A percentile compares a stretch with the other conserved stretches of the same genome.
Conservation (phyloP, 352 stramenopile genomes). For the Phytophthora idaei region DNA sequence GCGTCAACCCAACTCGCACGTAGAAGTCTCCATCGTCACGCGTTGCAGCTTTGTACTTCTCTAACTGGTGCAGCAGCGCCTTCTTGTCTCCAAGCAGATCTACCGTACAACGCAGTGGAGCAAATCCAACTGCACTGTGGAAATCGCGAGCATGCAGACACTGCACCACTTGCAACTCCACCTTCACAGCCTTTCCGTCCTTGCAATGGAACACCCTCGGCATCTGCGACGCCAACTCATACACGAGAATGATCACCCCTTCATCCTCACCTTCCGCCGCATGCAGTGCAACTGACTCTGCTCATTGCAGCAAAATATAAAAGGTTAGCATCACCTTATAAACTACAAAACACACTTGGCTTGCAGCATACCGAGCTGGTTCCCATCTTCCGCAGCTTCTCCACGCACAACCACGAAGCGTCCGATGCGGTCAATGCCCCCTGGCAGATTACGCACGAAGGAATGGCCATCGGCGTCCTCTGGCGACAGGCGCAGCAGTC, state of each 20-base stretch:
- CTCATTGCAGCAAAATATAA: constrained; percentile 7
- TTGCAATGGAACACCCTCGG: constrained; percentile 28
- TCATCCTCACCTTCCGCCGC: not conserved
- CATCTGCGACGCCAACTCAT: constrained; percentile 16
- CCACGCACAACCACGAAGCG: constrained; percentile 27
- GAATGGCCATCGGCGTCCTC: constrained; percentile 14
- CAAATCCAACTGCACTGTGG: constrained; percentile 32
- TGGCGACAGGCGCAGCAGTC: constrained; percentile 18
- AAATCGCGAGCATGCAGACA: constrained; percentile 63
- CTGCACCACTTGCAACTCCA: constrained; percentile 42
- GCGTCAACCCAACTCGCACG: constrained; percentile 39
- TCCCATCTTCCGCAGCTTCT: constrained; percentile 8
- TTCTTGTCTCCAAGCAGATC: constrained; percentile 33
- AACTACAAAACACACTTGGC: constrained; percentile 1
- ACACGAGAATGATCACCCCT: constrained; percentile 30
- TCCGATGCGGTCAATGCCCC: constrained; percentile 36
- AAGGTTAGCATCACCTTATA: not conserved
- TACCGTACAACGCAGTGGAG: constrained; percentile 49
- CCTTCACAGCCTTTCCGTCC: not conserved
- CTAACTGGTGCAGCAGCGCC: constrained; percentile 27
- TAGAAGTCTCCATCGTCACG: constrained; percentile 29
- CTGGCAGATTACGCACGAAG: constrained; percentile 30
- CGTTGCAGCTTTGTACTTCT: constrained; percentile 39
- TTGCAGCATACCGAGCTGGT: constrained; percentile 21
- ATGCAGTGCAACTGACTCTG: constrained; percentile 22